Evolutionary conservation across 2,329 filamentous ascomycete species (phyloP), one percentile per base, ranked within the genome.

Genomic region (Penicillium sp.): DNA sequence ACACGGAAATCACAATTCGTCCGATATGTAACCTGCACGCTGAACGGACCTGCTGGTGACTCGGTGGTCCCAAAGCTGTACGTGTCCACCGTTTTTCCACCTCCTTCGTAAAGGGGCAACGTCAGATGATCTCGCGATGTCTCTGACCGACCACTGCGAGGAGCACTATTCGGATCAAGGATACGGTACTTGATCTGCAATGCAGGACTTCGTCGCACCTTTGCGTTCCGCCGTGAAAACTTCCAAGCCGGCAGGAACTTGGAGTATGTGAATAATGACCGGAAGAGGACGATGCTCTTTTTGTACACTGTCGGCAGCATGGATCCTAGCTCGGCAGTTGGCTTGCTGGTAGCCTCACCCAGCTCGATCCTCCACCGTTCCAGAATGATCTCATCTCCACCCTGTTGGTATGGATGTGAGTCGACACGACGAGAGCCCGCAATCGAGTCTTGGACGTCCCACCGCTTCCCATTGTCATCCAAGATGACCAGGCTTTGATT

Each of bases 241-340:
- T 89, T 96, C 88, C 90, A 96, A 24, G 90, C 87, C 2, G 95
- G 95, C 61, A 96, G 79, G 61, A 97, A 85, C 68, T 91, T 89
- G 41, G 91, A 86, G 55, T 90, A 90, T 51, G 91, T 87, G 74
- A 91, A 96, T 47, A 99, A 83, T 1, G 92, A 92, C 60, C 95
- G 86, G 77, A 98, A 97, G 68, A 97, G 87, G 66, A 98, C 90
- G 64, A 99, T 96, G 68, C 91, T 92, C 78, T 96, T 95, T 79
- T 99, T 99, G 83, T 99, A 99, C 59, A 96, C 88, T 54, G 91
- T 94, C 14, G 95, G 92, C 53, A 98, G 80, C 35, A 85, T 80
- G 49, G 85, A 81, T 54, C 77, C 81, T 53, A 87, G 75, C 59
- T 87, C 83, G 40, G 79, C 68, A 6, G 80, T 68, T 56, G 91